phyloP scores from a whole-genome alignment of 2,329 filamentous ascomycete species.

The Botrytis tulipae region DNA sequence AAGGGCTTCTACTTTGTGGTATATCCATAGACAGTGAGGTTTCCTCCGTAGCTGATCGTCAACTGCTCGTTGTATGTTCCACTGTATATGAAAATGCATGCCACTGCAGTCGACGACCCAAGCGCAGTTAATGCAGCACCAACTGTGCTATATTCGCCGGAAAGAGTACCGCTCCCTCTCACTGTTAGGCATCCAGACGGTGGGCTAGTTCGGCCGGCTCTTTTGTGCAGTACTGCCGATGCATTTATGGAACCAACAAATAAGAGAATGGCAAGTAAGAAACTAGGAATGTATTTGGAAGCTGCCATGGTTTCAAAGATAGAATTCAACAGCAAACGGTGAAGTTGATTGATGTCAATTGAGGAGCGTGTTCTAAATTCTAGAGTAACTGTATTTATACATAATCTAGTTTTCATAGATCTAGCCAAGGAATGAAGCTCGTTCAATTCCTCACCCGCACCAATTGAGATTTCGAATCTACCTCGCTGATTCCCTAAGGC shows the following conservation, averaged over 20 bases:
- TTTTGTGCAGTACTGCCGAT: neutral
- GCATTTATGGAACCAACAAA: neutral
- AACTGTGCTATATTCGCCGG: constrained; percentile 21
- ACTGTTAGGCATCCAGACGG: constrained; percentile 20
- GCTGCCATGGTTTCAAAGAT: neutral
- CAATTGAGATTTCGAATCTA: neutral
- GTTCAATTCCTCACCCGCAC: neutral
- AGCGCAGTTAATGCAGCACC: constrained; percentile 3
- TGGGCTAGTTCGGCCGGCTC: constrained; percentile 4
- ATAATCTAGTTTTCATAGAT: neutral
- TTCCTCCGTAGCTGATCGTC: constrained; percentile 1
- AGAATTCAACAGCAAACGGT: neutral
- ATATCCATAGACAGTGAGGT: constrained; percentile 6
- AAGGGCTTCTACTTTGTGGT: neutral
- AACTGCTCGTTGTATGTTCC: constrained; percentile 11
- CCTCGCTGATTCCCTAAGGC: neutral
- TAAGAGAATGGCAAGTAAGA: neutral
- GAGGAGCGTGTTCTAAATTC: neutral
- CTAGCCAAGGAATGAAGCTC: neutral
- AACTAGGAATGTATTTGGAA: neutral
- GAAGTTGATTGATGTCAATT: neutral
- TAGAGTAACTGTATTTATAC: neutral
- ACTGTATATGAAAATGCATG: constrained; percentile 10
- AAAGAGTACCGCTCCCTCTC: constrained; percentile 17
- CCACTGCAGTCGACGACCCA: neutral